Base-by-base conservation (phyloP, 1,284 basidiomycete genomes). In the Ceratobasidium theobromae region DNA sequence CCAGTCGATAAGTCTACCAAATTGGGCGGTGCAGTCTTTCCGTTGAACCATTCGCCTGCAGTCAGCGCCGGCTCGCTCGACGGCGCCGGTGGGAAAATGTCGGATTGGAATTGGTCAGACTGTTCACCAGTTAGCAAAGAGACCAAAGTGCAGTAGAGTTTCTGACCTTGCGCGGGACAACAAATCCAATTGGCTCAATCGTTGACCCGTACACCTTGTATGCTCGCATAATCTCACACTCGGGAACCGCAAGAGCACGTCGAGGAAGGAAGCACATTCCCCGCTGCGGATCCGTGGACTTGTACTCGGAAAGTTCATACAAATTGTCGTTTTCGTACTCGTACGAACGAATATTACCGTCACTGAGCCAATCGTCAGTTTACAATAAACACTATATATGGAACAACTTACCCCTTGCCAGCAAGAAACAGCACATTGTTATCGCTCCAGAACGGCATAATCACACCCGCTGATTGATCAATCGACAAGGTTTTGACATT, bases 391-490 rank as follows among this genome's bases (percentile, higher is more conserved):
- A 9, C 18, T 5, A 66, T 25, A 45, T 46, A 66, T 43, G 49
- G 16, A 35, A 73, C n/a, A n/a, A n/a, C 78, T 67, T 70, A 87
- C 86, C 89, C 89, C 74, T 91, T 91, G 55, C 89, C 89, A 74
- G 88, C 94, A 68, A 98, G 83, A 85, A 98, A 98, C 68, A 98
- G 80, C 66, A 98, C 87, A 69, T 92, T 89, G 77, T 96, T 97
- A 72, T 98, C 95, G 52, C 86, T 87, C 87, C 93, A 99, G 86
- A 96, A 98, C 0, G 96, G 96, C 93, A 98, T 98, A 58, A 97
- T 77, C 41, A 98, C 93, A 53, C 96, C 95, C 25, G 93, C 86
- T 65, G 88, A 90, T 75, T 94, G 92, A 77, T 97, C 95, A 69
- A 96, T 81, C 23, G 81, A 83, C 64, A 86, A 79, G 67, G 85